Evolutionary conservation across 495 filamentous ascomycete species (phyloP).

Genomic region (Glutinoglossum americanum): DNA sequence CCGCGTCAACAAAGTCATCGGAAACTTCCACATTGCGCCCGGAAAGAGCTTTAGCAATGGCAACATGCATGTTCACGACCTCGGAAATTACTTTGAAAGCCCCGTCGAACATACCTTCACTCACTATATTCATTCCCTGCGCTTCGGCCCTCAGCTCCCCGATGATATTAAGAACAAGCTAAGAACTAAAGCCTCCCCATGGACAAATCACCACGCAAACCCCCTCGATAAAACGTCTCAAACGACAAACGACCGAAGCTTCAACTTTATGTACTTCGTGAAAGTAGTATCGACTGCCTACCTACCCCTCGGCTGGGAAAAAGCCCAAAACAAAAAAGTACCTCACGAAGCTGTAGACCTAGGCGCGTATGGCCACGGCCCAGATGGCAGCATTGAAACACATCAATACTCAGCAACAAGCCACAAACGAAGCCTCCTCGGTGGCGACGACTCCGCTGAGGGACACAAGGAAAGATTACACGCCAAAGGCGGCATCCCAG

Average conservation of each 20-base stretch:
- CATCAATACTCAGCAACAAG: slow-evolving; percentile 96
- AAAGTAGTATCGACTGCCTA: slow-evolving; percentile 95
- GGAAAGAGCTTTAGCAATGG: slow-evolving; percentile 83
- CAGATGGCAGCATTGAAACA: slow-evolving; percentile 73
- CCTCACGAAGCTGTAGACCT: slow-evolving; percentile 33
- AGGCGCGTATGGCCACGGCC: slow-evolving; percentile 37
- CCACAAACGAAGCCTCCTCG: slow-evolving; percentile 66
- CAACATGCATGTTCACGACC: slow-evolving; percentile 92
- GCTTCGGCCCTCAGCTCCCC: slow-evolving; percentile 84
- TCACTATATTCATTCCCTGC: slow-evolving; percentile 73
- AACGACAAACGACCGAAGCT: slow-evolving; percentile 55
- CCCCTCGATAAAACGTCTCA: slow-evolving; percentile 74
- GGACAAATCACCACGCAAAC: slow-evolving; percentile 81
- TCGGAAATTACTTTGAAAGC: slow-evolving; percentile 73
- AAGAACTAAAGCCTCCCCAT: slow-evolving; percentile 31
- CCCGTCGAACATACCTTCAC: slow-evolving; percentile 63
- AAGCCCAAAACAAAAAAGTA: slow-evolving; percentile 18
- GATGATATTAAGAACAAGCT: slow-evolving; percentile 44
- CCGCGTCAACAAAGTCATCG: slow-evolving; percentile 92
- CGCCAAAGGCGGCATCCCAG: slow-evolving; percentile 76
- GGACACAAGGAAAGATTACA: slow-evolving; percentile 82
- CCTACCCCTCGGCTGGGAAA: slow-evolving; percentile 67
- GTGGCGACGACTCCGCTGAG: slow-evolving; percentile 61
- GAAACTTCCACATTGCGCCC: slow-evolving; percentile 97
- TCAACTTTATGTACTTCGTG: slow-evolving; percentile 98